These are phyloP conservation scores for Suhomyces vadensis DNA, from an alignment of 805 yeast species.

Conservation along the genomic window DNA sequence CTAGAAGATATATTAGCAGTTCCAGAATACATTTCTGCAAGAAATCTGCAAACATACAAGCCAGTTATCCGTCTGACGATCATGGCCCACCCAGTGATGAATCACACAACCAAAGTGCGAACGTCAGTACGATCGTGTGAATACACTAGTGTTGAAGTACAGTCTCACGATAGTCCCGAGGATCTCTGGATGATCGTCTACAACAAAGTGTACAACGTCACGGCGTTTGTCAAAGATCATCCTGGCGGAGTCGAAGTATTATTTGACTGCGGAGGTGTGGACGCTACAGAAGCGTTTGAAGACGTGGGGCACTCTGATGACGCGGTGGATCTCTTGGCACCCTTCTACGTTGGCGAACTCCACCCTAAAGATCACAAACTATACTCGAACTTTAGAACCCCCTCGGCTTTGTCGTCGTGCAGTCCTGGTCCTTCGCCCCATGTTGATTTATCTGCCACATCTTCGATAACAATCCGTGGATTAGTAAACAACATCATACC, in stretches of 20 bases:
- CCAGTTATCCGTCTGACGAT: too few relatives aligned
- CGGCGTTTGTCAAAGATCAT: constrained; percentile 71
- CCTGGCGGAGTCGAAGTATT: constrained; percentile 80
- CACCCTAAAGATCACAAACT: constrained; percentile 15
- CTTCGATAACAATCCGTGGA: too few relatives aligned
- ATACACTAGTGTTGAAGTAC: constrained; percentile 32
- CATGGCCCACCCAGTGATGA: too few relatives aligned
- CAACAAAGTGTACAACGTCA: constrained; percentile 75
- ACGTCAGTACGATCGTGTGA: background rate
- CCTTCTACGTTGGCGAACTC: constrained; percentile 33
- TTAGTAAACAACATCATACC: too few relatives aligned
- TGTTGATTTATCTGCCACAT: too few relatives aligned
- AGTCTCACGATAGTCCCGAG: constrained; percentile 69
- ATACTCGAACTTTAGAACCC: constrained; percentile 16
- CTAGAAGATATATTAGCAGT: too few relatives aligned
- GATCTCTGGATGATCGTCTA: constrained; percentile 85
- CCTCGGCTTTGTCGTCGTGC: constrained; percentile 3
- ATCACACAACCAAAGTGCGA: background rate
- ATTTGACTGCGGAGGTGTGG: constrained; percentile 75
- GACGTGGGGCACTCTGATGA: constrained; percentile 40
- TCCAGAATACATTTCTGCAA: too few relatives aligned
- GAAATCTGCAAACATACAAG: too few relatives aligned
- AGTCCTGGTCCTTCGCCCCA: too few relatives aligned
- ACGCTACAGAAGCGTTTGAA: constrained; percentile 70
- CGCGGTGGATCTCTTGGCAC: constrained; percentile 33